Percentiles rank a stretch among this genome's conserved stretches.
Conservation (phyloP, 306 rosid genomes). For the Ammopiptanthus mongolicus region DNA sequence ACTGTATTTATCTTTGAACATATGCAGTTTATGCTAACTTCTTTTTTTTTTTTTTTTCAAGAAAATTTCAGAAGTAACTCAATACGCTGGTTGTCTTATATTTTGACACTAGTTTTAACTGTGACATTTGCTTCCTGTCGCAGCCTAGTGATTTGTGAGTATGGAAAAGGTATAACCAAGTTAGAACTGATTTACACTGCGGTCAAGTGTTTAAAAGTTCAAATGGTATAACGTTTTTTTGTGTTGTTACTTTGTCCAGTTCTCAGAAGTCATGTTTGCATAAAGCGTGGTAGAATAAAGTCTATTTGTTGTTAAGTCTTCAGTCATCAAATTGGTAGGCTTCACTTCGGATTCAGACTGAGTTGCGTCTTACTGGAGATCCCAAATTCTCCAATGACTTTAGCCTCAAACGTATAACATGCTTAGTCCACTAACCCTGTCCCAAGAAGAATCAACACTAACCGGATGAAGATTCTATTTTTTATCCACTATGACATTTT, state of each 20-base stretch:
- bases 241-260: neutral
- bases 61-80: too few species aligned
- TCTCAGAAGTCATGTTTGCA: constrained; percentile 4
- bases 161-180: neutral
- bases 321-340: neutral
- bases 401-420: neutral
- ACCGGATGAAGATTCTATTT: neutral
- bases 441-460: neutral
- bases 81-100: neutral
- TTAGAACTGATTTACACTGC: neutral
- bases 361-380: constrained; percentile 20
- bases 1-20: too few species aligned
- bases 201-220: neutral
- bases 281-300: neutral
- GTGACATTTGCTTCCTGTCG: neutral
- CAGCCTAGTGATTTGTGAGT: neutral
- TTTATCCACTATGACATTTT: neutral
- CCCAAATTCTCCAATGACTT: neutral
- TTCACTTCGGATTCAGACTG: neutral
- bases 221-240: neutral
- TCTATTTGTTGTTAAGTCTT: neutral
- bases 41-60: too few species aligned
- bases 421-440: constrained; percentile 21
- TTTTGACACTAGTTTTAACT: neutral
- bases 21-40: too few species aligned